Conservation (phyloP, 2,329 filamentous ascomycete genomes). For the Neofusicoccum kwambonambiense region DNA sequence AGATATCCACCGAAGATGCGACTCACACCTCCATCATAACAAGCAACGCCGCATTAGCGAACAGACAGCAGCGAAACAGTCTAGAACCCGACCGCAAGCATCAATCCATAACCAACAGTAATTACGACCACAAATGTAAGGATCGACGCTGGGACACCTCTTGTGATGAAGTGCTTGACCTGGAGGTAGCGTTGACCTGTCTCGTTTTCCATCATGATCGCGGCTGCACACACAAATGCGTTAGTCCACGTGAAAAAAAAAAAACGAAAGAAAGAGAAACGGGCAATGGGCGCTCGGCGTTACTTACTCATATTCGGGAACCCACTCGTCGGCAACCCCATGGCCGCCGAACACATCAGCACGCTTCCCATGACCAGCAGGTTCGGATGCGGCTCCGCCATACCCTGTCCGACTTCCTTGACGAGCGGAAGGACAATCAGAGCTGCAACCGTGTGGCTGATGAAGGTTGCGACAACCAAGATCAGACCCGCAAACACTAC, state of each 20-base stretch:
- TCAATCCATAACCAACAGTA: conserved; percentile 85
- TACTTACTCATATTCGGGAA: conserved; percentile 99
- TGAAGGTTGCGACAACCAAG: conserved; percentile 92
- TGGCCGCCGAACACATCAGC: conserved; percentile 95
- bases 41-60: too few relatives aligned
- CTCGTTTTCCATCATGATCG: conserved; percentile 92
- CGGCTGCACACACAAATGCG: conserved; percentile 56
- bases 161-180: conserved; percentile 90
- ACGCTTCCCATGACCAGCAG: conserved; percentile 92
- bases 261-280: background rate
- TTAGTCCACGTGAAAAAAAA: background rate
- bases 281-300: background rate
- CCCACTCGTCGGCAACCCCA: conserved; percentile 92
- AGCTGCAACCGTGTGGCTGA: conserved; percentile 94
- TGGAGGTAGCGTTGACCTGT: conserved; percentile 88
- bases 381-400: conserved; percentile 91
- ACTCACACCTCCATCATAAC: background rate
- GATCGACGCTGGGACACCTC: conserved; percentile 85
- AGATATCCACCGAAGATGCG: background rate
- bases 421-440: conserved; percentile 93
- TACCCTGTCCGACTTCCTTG: conserved; percentile 75
- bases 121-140: conserved; percentile 79
- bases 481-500: conserved; percentile 84
- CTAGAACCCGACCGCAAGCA: conserved; percentile 71
- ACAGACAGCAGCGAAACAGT: background rate